Evolutionary conservation across 805 yeast species (phyloP).

Genomic region (Saccharomycopsis olivae): DNA sequence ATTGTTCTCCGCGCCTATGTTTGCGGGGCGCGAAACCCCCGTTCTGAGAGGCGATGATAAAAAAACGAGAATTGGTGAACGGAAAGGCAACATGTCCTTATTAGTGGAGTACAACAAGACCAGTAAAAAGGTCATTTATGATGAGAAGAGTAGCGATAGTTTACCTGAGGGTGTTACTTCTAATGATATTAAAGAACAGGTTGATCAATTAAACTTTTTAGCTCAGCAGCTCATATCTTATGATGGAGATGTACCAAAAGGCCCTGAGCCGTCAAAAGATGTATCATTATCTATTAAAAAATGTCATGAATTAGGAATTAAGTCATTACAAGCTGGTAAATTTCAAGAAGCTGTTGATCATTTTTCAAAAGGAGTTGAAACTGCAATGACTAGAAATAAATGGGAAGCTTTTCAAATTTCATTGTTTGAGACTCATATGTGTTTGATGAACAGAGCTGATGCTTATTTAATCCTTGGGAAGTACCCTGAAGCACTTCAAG

Average conservation of each 20-base stretch:
- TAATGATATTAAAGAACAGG: slow-evolving; percentile 23
- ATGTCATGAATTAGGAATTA: slow-evolving; percentile 54
- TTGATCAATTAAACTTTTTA: slow-evolving; percentile 27
- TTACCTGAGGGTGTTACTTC: not conserved
- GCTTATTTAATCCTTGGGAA: slow-evolving; percentile 47
- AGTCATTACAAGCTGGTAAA: slow-evolving; percentile 43
- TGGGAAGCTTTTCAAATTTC: slow-evolving; percentile 69
- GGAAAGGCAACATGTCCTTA: not conserved
- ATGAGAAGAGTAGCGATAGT: not conserved
- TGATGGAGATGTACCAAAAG: slow-evolving; percentile 38
- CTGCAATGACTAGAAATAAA: slow-evolving; percentile 56
- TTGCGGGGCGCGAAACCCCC: no score
- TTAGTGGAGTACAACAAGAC: not conserved
- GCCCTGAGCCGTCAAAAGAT: slow-evolving; percentile 44
- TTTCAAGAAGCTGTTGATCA: slow-evolving; percentile 53
- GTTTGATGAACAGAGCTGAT: slow-evolving; percentile 63
- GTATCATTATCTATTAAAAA: slow-evolving; percentile 50
- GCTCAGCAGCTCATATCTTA: slow-evolving; percentile 34
- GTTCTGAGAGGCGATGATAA: no score
- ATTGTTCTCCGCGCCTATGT: no score
- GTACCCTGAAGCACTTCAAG: slow-evolving; percentile 52
- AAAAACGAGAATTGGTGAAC: not conserved
- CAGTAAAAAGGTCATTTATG: not conserved
- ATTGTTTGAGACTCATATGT: slow-evolving; percentile 53
- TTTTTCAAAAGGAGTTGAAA: slow-evolving; percentile 54